These are phyloP conservation scores for Phytopythium cucurbitacearum DNA, from an alignment of 352 stramenopile genomes.

Conservation along the genomic window DNA sequence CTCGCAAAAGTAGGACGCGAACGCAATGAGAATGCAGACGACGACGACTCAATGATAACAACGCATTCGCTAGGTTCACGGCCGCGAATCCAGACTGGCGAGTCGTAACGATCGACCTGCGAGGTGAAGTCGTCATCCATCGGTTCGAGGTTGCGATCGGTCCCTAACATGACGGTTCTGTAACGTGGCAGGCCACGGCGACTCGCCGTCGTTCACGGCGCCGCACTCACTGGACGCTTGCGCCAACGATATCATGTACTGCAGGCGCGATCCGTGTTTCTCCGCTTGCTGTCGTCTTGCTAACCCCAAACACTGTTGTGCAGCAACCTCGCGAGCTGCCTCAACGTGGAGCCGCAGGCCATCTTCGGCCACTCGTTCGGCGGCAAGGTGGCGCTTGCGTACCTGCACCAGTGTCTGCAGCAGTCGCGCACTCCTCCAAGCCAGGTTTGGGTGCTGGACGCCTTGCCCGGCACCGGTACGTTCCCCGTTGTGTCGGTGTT, in stretches of 20 bases:
- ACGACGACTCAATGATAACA: background rate
- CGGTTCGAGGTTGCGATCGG: background rate
- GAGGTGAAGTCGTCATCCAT: constrained; percentile 27
- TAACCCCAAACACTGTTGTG: constrained; percentile 3
- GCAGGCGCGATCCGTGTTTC: constrained; percentile 2
- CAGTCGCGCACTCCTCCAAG: constrained; percentile 32
- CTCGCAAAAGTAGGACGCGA: constrained; percentile 44
- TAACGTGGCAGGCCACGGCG: constrained; percentile 45
- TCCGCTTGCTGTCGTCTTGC: background rate
- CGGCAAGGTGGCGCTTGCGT: constrained; percentile 72
- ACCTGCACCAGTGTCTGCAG: constrained; percentile 48
- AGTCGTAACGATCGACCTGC: constrained; percentile 63
- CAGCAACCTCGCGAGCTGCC: constrained; percentile 43
- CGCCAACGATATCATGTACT: constrained; percentile 61
- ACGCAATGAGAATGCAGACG: background rate
- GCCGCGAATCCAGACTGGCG: constrained; percentile 59
- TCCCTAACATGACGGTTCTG: background rate
- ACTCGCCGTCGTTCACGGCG: constrained; percentile 59
- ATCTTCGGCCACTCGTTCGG: constrained; percentile 77
- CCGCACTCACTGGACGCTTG: constrained; percentile 67
- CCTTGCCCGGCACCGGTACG: constrained; percentile 59
- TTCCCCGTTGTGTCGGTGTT: too few relatives aligned
- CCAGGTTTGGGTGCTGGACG: constrained; percentile 73
- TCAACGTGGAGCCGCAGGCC: constrained; percentile 53
- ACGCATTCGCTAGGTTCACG: constrained; percentile 29